Conservation (phyloP, 148 eudicot genomes). For the Cornus controversa region DNA sequence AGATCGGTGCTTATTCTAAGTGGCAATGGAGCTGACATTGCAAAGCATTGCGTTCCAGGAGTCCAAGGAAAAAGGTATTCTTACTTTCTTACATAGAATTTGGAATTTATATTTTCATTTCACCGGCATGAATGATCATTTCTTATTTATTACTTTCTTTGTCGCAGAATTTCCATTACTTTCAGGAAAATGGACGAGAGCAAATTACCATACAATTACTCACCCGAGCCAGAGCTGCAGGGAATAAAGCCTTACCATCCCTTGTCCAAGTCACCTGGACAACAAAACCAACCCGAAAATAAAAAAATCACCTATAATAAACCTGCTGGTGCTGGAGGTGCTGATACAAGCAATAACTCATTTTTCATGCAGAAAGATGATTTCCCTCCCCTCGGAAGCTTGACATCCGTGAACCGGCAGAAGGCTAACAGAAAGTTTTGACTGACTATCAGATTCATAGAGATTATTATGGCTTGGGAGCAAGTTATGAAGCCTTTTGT, state of each 20-base stretch:
- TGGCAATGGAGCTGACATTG: slow-evolving; percentile 63
- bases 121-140: not conserved
- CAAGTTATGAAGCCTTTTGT: no score
- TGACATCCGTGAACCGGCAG: slow-evolving; percentile 15
- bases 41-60: slow-evolving; percentile 61
- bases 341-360: slow-evolving; percentile 1
- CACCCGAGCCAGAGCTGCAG: slow-evolving; percentile 43
- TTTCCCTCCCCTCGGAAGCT: slow-evolving; percentile 45
- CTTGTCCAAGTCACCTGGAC: slow-evolving; percentile 7
- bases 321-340: not conserved
- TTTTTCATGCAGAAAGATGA: slow-evolving; percentile 29
- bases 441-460: no score
- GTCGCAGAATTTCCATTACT: slow-evolving; percentile 56
- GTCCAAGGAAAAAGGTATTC: slow-evolving; percentile 51
- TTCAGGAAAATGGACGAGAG: slow-evolving; percentile 62
- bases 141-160: not conserved
- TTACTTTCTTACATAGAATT: not conserved
- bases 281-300: slow-evolving; percentile 3
- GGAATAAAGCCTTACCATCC: slow-evolving; percentile 38
- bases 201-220: slow-evolving; percentile 42
- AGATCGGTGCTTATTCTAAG: slow-evolving; percentile 61
- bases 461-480: no score
- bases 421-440: not conserved
- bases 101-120: not conserved
- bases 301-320: not conserved